These are phyloP conservation scores for Vigna mungo DNA, from an alignment of 306 rosid species.

Conservation along the genomic window DNA sequence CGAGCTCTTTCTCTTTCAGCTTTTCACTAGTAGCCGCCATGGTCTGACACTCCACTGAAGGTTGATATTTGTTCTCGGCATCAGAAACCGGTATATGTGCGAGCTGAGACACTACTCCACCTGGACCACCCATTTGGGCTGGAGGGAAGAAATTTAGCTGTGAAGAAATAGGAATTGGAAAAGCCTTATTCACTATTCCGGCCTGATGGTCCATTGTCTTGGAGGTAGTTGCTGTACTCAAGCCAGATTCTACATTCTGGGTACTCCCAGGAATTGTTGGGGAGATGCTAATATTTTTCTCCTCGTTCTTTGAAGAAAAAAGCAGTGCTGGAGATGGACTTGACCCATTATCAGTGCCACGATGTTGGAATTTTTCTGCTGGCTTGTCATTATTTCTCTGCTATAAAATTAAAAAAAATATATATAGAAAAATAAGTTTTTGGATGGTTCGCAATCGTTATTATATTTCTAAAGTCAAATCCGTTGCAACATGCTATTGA, in stretches of 20 bases:
- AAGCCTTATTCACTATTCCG: slow-evolving; percentile 59
- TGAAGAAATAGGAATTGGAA: slow-evolving; percentile 60
- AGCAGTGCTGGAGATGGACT: slow-evolving; percentile 68
- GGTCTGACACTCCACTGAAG: slow-evolving; percentile 57
- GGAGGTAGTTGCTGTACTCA: slow-evolving; percentile 62
- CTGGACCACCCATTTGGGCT: slow-evolving; percentile 48
- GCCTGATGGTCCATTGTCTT: slow-evolving; percentile 62
- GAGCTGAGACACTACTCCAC: slow-evolving; percentile 57
- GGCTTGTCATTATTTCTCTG: slow-evolving; percentile 74
- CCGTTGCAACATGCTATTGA: slow-evolving; percentile 17
- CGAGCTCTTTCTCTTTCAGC: slow-evolving; percentile 79
- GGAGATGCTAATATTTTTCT: slow-evolving; percentile 59
- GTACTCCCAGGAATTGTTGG: slow-evolving; percentile 61
- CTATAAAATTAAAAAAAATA: slow-evolving; percentile 12
- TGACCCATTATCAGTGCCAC: slow-evolving; percentile 56
- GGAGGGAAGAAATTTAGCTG: slow-evolving; percentile 68
- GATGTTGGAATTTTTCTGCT: slow-evolving; percentile 65
- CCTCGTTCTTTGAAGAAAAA: slow-evolving; percentile 66
- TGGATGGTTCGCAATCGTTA: neutral
- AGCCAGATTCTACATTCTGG: slow-evolving; percentile 66
- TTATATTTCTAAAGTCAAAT: slow-evolving; percentile 33
- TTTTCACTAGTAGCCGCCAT: slow-evolving; percentile 61
- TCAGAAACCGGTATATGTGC: slow-evolving; percentile 63
- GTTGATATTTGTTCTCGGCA: slow-evolving; percentile 56
- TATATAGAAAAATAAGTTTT: slow-evolving; percentile 20